Evolutionary conservation across 2,329 filamentous ascomycete genomes (phyloP).

Genomic region (Diatrype stigma): DNA sequence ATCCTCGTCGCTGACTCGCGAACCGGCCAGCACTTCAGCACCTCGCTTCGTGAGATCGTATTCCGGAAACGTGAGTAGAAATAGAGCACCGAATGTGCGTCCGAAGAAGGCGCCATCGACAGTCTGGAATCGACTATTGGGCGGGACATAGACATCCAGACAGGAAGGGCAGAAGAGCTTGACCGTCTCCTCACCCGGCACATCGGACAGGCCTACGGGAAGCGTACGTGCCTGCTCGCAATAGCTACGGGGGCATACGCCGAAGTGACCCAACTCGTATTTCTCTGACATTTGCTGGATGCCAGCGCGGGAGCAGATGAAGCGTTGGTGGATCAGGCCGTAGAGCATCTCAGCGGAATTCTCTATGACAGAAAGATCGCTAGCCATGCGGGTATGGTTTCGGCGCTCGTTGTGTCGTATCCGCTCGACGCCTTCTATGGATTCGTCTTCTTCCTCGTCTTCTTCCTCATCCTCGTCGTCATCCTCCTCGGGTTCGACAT

Average conservation of each 20-base stretch:
- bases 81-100: slow-evolving; percentile 92
- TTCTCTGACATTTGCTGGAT: slow-evolving; percentile 99
- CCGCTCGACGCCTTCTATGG: slow-evolving; percentile 58
- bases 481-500: slow-evolving; percentile 93
- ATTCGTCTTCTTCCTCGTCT: slow-evolving; percentile 69
- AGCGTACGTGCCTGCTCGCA: slow-evolving; percentile 88
- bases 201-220: slow-evolving; percentile 90
- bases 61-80: slow-evolving; percentile 98
- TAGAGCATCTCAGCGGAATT: slow-evolving; percentile 98
- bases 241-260: slow-evolving; percentile 88
- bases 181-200: slow-evolving; percentile 93
- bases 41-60: slow-evolving; percentile 79
- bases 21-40: slow-evolving; percentile 48
- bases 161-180: slow-evolving; percentile 98
- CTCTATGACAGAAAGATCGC: slow-evolving; percentile 92
- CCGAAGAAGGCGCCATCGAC: slow-evolving; percentile 98
- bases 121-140: slow-evolving; percentile 94
- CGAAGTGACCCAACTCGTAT: slow-evolving; percentile 95
- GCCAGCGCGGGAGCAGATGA: slow-evolving; percentile 92
- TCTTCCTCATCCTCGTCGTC: slow-evolving; percentile 79
- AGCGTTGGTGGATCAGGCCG: slow-evolving; percentile 95
- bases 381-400: slow-evolving; percentile 79
- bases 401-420: slow-evolving; percentile 60
- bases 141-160: slow-evolving; percentile 93
- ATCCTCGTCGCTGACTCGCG: slow-evolving; percentile 39